Percentiles rank a stretch among this genome's conserved stretches.
These are phyloP conservation scores for Luffa acutangula DNA, from an alignment of 306 rosid species.

Conservation along the genomic window DNA sequence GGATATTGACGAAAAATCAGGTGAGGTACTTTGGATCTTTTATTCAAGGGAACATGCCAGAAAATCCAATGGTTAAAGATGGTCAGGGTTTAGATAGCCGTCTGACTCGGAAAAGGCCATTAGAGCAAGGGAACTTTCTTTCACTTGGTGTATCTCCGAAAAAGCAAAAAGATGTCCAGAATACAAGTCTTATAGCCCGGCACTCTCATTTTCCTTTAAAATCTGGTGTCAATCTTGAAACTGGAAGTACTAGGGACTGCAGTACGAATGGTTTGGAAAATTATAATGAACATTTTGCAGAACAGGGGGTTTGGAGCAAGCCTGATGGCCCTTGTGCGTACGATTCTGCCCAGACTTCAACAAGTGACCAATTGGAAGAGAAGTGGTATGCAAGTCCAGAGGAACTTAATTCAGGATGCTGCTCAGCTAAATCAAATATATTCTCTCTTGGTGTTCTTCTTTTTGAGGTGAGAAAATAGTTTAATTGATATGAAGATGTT, in stretches of 20 bases:
- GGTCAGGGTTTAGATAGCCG: constrained; percentile 25
- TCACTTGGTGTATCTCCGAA: constrained; percentile 33
- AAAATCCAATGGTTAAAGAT: constrained; percentile 28
- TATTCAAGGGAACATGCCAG: constrained; percentile 26
- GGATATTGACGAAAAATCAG: constrained; percentile 42
- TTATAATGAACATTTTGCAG: constrained; percentile 25
- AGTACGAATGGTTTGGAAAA: constrained; percentile 25
- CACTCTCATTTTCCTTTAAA: constrained; percentile 29
- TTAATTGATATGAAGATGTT: not conserved
- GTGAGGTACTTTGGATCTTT: constrained; percentile 51
- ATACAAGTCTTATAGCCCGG: constrained; percentile 19
- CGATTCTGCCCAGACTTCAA: constrained; percentile 27
- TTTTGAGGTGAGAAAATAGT: constrained; percentile 64
- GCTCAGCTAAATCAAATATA: constrained; percentile 60
- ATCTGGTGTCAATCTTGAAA: constrained; percentile 24
- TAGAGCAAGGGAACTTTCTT: constrained; percentile 32
- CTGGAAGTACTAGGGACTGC: constrained; percentile 27
- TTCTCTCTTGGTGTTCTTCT: constrained; percentile 80
- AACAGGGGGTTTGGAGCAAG: constrained; percentile 32
- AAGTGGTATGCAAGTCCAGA: constrained; percentile 86
- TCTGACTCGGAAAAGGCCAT: constrained; percentile 36
- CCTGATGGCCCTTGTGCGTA: constrained; percentile 30
- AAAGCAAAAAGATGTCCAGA: constrained; percentile 46
- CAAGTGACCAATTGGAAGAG: constrained; percentile 48
- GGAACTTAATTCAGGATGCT: constrained; percentile 40